phyloP scores from a whole-genome alignment of 2,329 filamentous ascomycete genomes.

The Fusarium sp. region DNA sequence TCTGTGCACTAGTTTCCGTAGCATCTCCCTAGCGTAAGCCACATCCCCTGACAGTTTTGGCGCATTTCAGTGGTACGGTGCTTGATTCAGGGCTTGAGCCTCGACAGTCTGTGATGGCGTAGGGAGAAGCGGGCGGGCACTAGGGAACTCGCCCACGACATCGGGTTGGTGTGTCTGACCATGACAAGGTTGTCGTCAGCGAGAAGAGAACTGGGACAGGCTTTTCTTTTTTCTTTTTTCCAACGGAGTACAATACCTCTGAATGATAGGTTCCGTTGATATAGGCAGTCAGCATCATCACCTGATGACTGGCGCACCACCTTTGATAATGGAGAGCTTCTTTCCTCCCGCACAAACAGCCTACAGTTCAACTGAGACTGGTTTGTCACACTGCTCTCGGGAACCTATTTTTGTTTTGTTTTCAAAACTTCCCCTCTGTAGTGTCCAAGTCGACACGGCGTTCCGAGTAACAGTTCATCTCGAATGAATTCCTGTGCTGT shows the following conservation, averaged over 20 bases:
- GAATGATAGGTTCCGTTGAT: not conserved
- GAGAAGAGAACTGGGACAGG: not conserved
- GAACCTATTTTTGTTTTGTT: not conserved
- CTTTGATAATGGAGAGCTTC: not conserved
- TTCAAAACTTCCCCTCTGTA: not conserved
- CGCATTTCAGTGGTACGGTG: not conserved
- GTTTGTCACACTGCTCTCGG: not conserved
- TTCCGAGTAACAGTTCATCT: not conserved
- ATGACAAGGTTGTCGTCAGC: not conserved
- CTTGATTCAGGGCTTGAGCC: not conserved
- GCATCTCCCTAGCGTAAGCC: slow-evolving; percentile 33
- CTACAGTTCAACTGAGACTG: not conserved
- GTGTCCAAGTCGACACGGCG: not conserved
- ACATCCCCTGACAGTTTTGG: slow-evolving; percentile 4
- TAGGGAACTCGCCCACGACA: slow-evolving; percentile 40
- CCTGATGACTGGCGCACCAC: not conserved
- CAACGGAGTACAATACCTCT: not conserved
- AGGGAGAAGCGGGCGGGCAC: slow-evolving; percentile 38
- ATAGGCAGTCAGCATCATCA: not conserved
- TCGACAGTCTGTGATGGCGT: slow-evolving; percentile 21
- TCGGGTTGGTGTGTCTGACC: slow-evolving; percentile 29
- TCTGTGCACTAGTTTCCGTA: slow-evolving; percentile 19
- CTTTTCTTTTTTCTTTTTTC: not conserved
- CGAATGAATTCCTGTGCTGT: slow-evolving; percentile 11
- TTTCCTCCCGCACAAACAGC: not conserved